Conservation (phyloP, 1,139 yeast species). For the Diutina pseudorugosa region DNA sequence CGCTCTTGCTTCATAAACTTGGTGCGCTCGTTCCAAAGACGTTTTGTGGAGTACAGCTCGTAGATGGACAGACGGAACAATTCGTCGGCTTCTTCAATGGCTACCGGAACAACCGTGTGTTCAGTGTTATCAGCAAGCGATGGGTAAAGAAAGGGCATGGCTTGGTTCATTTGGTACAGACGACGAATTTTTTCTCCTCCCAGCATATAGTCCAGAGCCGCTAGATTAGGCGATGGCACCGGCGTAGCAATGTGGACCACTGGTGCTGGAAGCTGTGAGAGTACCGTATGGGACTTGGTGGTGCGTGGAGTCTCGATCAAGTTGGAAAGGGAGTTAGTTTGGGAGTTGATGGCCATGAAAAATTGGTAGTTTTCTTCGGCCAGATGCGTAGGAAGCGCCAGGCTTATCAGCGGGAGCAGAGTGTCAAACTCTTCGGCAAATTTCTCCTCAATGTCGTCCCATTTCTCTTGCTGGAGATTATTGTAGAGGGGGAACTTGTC, state of each 20-base stretch:
- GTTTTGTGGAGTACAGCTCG: conserved; percentile 53
- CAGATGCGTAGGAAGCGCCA: background rate
- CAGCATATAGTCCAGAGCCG: conserved; percentile 44
- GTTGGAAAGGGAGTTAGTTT: conserved; percentile 43
- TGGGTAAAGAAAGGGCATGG: conserved; percentile 74
- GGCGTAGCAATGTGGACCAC: conserved; percentile 78
- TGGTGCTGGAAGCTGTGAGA: conserved; percentile 48
- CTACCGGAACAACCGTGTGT: conserved; percentile 39
- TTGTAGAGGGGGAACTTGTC: conserved; percentile 54
- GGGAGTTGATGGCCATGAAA: conserved; percentile 29
- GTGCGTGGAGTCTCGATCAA: conserved; percentile 51
- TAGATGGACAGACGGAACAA: conserved; percentile 51
- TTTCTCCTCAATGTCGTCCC: background rate
- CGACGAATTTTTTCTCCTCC: conserved; percentile 59
- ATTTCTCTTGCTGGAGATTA: background rate
- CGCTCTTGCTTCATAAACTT: conserved; percentile 66
- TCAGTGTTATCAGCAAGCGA: conserved; percentile 11
- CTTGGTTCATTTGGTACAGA: conserved; percentile 67
- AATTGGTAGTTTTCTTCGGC: conserved; percentile 13
- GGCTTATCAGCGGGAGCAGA: background rate
- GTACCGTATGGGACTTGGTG: conserved; percentile 38
- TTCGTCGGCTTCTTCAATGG: conserved; percentile 62
- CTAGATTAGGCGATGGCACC: conserved; percentile 70
- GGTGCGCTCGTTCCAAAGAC: conserved; percentile 62
- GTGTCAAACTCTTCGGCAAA: background rate